Conservation (phyloP, 805 yeast genomes). For the Sungouiozyma intestinalis region DNA sequence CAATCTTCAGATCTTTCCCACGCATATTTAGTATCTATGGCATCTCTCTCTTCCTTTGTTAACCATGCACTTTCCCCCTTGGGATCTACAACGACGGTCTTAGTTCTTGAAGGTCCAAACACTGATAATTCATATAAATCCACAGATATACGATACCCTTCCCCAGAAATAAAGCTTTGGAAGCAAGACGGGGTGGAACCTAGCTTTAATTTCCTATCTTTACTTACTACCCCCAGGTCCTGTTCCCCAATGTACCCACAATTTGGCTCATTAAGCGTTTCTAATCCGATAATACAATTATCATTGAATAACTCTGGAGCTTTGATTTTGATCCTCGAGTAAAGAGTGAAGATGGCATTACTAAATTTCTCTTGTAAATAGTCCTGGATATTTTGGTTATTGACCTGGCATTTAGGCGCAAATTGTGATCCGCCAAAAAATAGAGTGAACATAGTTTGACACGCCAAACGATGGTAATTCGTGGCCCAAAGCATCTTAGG, state of each 20-base stretch:
- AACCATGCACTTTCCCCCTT: conserved; percentile 65
- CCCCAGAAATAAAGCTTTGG: conserved; percentile 64
- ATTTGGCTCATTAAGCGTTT: conserved; percentile 79
- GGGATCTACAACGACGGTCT: conserved; percentile 50
- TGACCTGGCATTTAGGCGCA: conserved; percentile 65
- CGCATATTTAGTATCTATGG: conserved; percentile 50
- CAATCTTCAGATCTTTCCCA: conserved; percentile 58
- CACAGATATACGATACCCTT: conserved; percentile 57
- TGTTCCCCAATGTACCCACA: conserved; percentile 59
- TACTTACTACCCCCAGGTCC: conserved; percentile 46
- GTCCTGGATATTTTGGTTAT: conserved; percentile 69
- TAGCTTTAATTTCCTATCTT: conserved; percentile 53
- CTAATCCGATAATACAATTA: conserved; percentile 54
- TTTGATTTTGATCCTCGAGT: conserved; percentile 30
- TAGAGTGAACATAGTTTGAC: conserved; percentile 72
- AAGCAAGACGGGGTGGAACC: conserved; percentile 79
- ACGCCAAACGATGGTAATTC: conserved; percentile 66
- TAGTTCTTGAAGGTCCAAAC: conserved; percentile 66
- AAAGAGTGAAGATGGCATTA: conserved; percentile 40
- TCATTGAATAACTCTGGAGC: conserved; percentile 38
- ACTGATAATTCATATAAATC: conserved; percentile 61
- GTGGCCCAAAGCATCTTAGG: conserved; percentile 93
- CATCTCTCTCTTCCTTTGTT: conserved; percentile 32
- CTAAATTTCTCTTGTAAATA: conserved; percentile 59
- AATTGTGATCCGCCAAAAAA: conserved; percentile 70